phyloP scores from a whole-genome alignment of 148 eudicot species.

The Tetragonia tetragonoides region DNA sequence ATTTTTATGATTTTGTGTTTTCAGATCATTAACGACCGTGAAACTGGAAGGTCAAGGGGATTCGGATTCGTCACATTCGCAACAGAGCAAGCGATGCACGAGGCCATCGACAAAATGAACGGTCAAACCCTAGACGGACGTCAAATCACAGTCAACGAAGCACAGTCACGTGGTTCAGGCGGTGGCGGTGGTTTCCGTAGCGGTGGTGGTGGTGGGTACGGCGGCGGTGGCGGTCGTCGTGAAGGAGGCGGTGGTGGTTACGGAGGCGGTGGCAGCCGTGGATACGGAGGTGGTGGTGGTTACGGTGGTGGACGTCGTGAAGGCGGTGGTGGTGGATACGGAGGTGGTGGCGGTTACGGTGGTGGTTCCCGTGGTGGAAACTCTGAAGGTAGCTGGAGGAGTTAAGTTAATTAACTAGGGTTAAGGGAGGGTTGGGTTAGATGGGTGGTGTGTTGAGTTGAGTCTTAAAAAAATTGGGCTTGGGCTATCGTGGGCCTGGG shows the following conservation, averaged over 20 bases:
- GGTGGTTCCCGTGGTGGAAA: constrained; percentile 27
- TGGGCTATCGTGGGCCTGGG: constrained; percentile 16
- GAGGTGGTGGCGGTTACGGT: constrained; percentile 18
- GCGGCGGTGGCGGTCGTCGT: constrained; percentile 30
- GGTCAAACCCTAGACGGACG: constrained; percentile 77
- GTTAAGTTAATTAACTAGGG: constrained; percentile 17
- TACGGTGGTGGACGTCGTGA: constrained; percentile 33
- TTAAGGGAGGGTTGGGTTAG: constrained; percentile 19
- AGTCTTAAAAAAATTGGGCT: neutral
- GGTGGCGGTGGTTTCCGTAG: constrained; percentile 40
- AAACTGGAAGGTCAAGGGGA: constrained; percentile 83
- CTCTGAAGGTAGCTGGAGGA: constrained; percentile 57
- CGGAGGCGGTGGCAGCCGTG: constrained; percentile 30
- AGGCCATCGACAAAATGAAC: constrained; percentile 76
- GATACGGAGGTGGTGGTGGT: constrained; percentile 25
- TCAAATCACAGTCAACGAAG: constrained; percentile 80
- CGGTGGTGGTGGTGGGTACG: constrained; percentile 23
- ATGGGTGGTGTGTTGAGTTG: neutral
- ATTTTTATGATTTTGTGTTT: neutral
- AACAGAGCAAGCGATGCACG: constrained; percentile 55
- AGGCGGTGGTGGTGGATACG: constrained; percentile 20
- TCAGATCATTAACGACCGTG: constrained; percentile 77
- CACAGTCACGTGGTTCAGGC: constrained; percentile 80
- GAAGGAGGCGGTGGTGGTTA: constrained; percentile 31
- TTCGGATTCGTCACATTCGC: constrained; percentile 82